Conservation (phyloP, 306 rosid genomes). For the Sophora flavescens region DNA sequence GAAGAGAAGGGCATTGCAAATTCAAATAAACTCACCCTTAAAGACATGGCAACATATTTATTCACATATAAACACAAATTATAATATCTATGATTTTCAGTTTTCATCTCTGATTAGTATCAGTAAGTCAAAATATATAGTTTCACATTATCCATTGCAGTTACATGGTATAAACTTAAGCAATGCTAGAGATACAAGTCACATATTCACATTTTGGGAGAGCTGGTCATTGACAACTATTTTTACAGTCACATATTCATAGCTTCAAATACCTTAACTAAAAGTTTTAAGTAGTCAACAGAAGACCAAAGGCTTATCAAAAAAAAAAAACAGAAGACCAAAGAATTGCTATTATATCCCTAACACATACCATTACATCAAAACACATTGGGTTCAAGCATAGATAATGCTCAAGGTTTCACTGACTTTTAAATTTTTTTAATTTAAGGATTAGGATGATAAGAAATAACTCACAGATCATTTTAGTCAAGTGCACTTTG, state of each 20-base stretch:
- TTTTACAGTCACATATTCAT: background rate
- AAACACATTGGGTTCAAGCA: slow-evolving; percentile 6
- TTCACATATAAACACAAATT: slow-evolving; percentile 5
- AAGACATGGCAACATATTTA: slow-evolving; percentile 13
- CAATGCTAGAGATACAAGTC: background rate
- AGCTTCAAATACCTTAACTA: background rate
- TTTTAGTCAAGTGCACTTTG: background rate
- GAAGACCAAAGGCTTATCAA: background rate
- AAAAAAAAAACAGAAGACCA: background rate
- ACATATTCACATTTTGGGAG: slow-evolving; percentile 2
- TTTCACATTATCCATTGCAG: slow-evolving; percentile 8
- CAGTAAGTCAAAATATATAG: background rate
- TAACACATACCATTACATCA: background rate
- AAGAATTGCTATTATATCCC: background rate
- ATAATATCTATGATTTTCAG: background rate
- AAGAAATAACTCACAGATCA: slow-evolving; percentile 10
- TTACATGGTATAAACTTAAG: slow-evolving; percentile 16
- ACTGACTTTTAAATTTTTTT: background rate
- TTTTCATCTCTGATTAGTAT: background rate
- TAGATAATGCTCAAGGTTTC: background rate
- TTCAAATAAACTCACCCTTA: background rate
- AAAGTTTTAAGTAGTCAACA: background rate
- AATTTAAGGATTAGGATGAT: background rate
- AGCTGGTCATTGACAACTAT: background rate
- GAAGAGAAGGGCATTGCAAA: background rate